phyloP scores from a whole-genome alignment of 2,329 filamentous ascomycete species.

The Diplodia seriata region DNA sequence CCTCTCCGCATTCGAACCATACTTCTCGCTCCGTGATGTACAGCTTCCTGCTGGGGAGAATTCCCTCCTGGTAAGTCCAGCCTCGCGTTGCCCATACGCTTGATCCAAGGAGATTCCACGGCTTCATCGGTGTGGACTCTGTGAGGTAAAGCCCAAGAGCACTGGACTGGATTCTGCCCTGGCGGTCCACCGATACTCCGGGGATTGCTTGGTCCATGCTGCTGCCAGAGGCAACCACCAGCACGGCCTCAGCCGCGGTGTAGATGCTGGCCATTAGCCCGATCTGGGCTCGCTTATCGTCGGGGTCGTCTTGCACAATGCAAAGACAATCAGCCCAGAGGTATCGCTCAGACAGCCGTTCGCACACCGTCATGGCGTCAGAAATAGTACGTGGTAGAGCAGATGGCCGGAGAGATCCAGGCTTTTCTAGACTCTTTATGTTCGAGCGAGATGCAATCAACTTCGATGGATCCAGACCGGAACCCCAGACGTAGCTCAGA shows the following conservation, averaged over 20 bases:
- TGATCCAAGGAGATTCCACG: background rate
- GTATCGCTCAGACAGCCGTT: background rate
- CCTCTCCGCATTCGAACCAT: background rate
- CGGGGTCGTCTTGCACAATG: background rate
- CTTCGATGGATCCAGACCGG: background rate
- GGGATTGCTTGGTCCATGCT: background rate
- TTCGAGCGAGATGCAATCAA: background rate
- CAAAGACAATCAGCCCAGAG: background rate
- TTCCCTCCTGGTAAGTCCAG: background rate
- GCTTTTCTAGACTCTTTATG: background rate
- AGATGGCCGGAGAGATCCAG: background rate
- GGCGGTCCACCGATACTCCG: background rate
- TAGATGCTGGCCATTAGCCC: background rate
- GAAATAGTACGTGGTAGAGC: background rate
- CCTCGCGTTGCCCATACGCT: background rate
- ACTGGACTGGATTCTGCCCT: background rate
- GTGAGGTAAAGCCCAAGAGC: background rate
- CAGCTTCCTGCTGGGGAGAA: background rate
- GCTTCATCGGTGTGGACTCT: no score
- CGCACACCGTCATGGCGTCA: background rate
- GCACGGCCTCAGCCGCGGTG: background rate
- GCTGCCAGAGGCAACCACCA: background rate
- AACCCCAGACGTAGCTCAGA: background rate
- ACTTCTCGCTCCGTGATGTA: background rate
- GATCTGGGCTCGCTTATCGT: background rate